phyloP scores from a whole-genome alignment of 768 basidiomycete genomes.

The Mycena pura region DNA sequence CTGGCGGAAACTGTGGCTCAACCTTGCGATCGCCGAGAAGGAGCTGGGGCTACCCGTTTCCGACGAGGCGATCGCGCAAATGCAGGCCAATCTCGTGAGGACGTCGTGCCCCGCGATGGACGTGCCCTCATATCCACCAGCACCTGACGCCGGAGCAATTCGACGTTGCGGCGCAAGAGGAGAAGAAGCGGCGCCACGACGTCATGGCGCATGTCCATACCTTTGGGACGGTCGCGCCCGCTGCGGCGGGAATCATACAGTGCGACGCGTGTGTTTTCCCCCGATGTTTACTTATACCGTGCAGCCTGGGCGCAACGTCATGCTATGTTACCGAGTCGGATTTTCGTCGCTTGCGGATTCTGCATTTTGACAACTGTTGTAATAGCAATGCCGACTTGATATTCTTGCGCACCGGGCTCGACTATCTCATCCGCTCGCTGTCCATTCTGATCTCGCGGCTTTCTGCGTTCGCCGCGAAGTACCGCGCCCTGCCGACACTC shows the following conservation, averaged over 20 bases:
- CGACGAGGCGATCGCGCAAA: constrained; percentile 91
- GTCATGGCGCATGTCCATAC: constrained; percentile 99
- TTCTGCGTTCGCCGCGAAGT: constrained; percentile 80
- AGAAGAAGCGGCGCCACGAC: constrained; percentile 97
- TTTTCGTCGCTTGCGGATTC: background rate
- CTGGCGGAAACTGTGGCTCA: constrained; percentile 96
- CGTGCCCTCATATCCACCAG: constrained; percentile 44
- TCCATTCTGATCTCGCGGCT: constrained; percentile 90
- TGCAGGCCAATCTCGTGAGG: constrained; percentile 89
- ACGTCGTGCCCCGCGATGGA: background rate
- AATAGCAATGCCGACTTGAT: constrained; percentile 96
- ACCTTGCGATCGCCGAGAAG: constrained; percentile 95
- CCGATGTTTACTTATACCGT: background rate
- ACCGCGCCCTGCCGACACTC: constrained; percentile 89
- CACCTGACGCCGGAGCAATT: constrained; percentile 89
- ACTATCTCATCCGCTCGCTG: constrained; percentile 86
- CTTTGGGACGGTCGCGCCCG: constrained; percentile 91
- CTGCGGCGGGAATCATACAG: constrained; percentile 97
- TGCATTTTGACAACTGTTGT: constrained; percentile 2
- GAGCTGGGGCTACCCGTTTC: constrained; percentile 90
- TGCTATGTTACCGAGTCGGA: constrained; percentile 98
- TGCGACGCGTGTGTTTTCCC: constrained; percentile 41
- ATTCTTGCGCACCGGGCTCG: constrained; percentile 88
- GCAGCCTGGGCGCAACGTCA: constrained; percentile 94
- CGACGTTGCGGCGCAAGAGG: constrained; percentile 88